Evolutionary conservation across 345 rosid species (phyloP), one percentile per base, ranked within the genome.

Genomic region (Populus davidiana): DNA sequence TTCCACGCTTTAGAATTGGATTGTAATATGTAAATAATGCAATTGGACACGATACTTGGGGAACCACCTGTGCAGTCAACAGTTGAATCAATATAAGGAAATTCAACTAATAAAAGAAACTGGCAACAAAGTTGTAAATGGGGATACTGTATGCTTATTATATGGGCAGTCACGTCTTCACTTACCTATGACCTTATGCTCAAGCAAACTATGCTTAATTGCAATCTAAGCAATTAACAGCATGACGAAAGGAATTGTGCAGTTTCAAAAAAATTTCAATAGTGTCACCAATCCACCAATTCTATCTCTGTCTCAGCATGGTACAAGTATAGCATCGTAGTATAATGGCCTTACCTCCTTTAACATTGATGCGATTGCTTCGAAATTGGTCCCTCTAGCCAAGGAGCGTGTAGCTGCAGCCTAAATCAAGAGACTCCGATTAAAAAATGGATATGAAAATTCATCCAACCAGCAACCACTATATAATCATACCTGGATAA

Each of bases 321-420:
- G 61, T 36, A 33, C 11, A n/a, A 75, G 35, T 14, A 65, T 16
- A 7, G 59, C 14, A 52, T 11, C 4, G 27, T 63, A 67, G 21
- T 12, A 44, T 25, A 59, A 81, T 41, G 13, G n/a, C 59, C 81
- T 52, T 78, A 93, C 98, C 90, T 91, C 94, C 80, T 89, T 88
- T 85, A 94, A 82, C 95, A 94, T 96, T 41, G 91, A 78, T 68
- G 84, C 59, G 68, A 91, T 87, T 5, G 90, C 85, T 81, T 87
- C 85, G 29, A 96, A 86, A 88, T 91, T 89, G 81, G 97, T 89
- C 72, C 95, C 94, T 76, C 86, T 88, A 38, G 89, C 92, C 85
- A 88, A 85, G 33, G 98, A 89, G 36, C 97, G 94, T 35, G 94
- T 89, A 18, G 98, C 92, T 35, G 98, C 98, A 69, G 99, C 99